A percentile compares a stretch with the other conserved stretches of the same genome.
Evolutionary conservation across 352 stramenopile species (phyloP).

Genomic region (Phytophthora lateralis): DNA sequence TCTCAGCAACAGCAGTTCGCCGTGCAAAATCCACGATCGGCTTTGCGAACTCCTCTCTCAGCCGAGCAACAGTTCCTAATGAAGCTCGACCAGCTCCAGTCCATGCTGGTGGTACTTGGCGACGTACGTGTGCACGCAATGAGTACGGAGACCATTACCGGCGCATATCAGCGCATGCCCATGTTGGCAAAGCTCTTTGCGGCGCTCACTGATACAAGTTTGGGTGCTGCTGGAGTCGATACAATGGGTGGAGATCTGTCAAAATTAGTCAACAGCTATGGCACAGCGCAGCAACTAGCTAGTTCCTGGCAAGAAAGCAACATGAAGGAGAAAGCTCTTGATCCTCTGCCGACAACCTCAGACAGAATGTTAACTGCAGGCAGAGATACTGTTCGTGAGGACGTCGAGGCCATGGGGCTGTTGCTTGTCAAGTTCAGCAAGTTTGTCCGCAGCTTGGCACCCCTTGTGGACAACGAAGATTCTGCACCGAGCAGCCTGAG

Average conservation of each 20-base stretch:
- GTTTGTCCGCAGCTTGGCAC: conserved; percentile 63
- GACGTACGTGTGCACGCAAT: conserved; percentile 51
- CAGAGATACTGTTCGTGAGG: conserved; percentile 23
- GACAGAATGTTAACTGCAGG: neutral
- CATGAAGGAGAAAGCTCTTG: conserved; percentile 15
- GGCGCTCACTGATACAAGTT: conserved; percentile 39
- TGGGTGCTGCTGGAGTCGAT: conserved; percentile 50
- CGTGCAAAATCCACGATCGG: conserved; percentile 12
- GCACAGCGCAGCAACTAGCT: conserved; percentile 14
- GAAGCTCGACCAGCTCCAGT: conserved; percentile 71
- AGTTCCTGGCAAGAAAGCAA: conserved; percentile 13
- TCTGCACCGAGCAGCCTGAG: conserved; percentile 8
- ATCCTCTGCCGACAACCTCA: conserved; percentile 2
- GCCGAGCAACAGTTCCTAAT: conserved; percentile 65
- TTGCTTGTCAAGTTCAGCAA: conserved; percentile 62
- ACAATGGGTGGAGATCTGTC: conserved; percentile 10
- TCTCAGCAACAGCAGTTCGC: conserved; percentile 3
- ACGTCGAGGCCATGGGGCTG: conserved; percentile 47
- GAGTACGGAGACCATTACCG: conserved; percentile 58
- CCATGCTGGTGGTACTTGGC: conserved; percentile 44
- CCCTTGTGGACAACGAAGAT: conserved; percentile 39
- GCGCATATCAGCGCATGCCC: conserved; percentile 53
- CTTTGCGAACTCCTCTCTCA: conserved; percentile 39
- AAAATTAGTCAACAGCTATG: conserved; percentile 18
- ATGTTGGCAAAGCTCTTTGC: conserved; percentile 51